phyloP scores from a whole-genome alignment of 805 yeast genomes.

The Osmozyma mogii region DNA sequence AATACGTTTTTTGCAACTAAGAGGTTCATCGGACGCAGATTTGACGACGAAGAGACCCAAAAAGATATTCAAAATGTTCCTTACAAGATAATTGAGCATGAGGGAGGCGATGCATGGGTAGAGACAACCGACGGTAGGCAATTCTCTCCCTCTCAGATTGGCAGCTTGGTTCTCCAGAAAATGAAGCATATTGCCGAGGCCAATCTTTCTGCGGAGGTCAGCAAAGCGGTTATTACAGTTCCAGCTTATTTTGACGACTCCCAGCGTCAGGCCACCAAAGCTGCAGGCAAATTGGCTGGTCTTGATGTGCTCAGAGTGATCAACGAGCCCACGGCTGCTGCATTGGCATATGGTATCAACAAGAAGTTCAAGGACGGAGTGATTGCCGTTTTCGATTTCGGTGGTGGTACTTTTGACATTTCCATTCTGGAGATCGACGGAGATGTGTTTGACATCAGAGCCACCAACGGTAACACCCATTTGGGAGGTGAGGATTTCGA shows the following conservation, averaged over 20 bases:
- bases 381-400: constrained; percentile 63
- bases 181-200: constrained; percentile 62
- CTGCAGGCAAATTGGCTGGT: constrained; percentile 71
- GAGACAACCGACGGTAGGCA: constrained; percentile 32
- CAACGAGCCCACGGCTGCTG: constrained; percentile 83
- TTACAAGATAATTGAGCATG: constrained; percentile 49
- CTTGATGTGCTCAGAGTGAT: constrained; percentile 67
- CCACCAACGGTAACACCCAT: constrained; percentile 81
- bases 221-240: constrained; percentile 75
- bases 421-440: constrained; percentile 71
- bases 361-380: constrained; percentile 42
- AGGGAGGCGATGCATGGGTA: constrained; percentile 67
- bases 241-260: constrained; percentile 81
- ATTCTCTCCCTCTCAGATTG: constrained; percentile 64
- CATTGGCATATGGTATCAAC: constrained; percentile 91
- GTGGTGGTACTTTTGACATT: constrained; percentile 83
- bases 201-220: constrained; percentile 32
- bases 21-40: constrained; percentile 70
- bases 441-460: constrained; percentile 74
- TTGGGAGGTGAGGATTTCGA: constrained; percentile 86
- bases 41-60: constrained; percentile 62
- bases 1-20: constrained; percentile 80
- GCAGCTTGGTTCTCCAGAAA: constrained; percentile 55
- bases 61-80: constrained; percentile 57
- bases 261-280: constrained; percentile 78